Evolutionary conservation across 2,329 filamentous ascomycete genomes (phyloP).

Genomic region (Fusarium goolgardi): DNA sequence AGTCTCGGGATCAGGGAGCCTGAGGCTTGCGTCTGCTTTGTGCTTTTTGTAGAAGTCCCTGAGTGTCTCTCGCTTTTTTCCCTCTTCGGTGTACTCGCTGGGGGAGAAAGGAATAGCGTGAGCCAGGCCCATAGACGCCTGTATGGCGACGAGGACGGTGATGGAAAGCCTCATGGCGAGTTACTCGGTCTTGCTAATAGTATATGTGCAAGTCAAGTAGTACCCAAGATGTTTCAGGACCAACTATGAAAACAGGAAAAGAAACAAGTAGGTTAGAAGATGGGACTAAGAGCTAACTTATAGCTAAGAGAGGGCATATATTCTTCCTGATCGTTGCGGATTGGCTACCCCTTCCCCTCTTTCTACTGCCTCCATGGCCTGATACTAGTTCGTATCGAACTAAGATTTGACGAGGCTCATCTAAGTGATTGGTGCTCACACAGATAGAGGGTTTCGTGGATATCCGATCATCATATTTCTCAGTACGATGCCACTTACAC

Average conservation of each 20-base stretch:
- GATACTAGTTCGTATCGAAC: not conserved
- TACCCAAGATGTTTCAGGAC: not conserved
- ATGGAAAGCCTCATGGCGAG: slow-evolving; percentile 15
- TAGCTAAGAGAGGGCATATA: not conserved
- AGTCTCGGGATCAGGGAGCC: not conserved
- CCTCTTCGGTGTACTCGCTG: not conserved
- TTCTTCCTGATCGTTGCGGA: not conserved
- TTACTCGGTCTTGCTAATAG: not conserved
- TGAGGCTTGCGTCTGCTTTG: not conserved
- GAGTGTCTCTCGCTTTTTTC: not conserved
- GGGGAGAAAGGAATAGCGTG: not conserved
- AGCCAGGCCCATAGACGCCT: slow-evolving; percentile 14
- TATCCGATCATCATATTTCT: not conserved
- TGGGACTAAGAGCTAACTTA: not conserved
- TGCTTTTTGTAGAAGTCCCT: not conserved
- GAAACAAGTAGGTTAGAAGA: not conserved
- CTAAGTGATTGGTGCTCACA: not conserved
- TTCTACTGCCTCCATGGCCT: not conserved
- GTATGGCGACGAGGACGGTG: slow-evolving; percentile 20
- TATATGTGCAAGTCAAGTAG: not conserved
- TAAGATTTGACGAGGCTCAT: not conserved
- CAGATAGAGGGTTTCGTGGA: not conserved
- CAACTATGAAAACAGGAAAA: not conserved
- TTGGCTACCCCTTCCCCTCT: not conserved
- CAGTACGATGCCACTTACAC: not conserved